A percentile compares a stretch with the other conserved stretches of the same genome.
These are phyloP conservation scores for Leccinum broughii DNA, from an alignment of 768 basidiomycete species.

Conservation along the genomic window DNA sequence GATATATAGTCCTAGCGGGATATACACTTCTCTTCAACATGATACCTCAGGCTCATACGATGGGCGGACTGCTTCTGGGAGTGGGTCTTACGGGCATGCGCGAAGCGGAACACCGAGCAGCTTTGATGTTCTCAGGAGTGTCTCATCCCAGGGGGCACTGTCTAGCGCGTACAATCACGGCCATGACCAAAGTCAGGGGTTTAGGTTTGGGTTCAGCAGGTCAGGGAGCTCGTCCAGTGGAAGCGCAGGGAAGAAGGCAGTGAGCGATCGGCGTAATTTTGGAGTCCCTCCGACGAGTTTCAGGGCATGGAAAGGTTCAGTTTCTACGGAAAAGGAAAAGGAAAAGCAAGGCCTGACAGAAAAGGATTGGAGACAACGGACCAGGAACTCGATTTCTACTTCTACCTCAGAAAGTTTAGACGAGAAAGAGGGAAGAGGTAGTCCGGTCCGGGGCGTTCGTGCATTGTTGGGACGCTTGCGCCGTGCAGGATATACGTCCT, in stretches of 20 bases:
- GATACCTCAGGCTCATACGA: slow-evolving; percentile 24
- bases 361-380: slow-evolving; percentile 14
- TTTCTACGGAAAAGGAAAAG: slow-evolving; percentile 17
- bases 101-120: slow-evolving; percentile 30
- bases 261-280: slow-evolving; percentile 12
- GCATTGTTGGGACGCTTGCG: slow-evolving; percentile 29
- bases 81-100: slow-evolving; percentile 25
- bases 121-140: slow-evolving; percentile 28
- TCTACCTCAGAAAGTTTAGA: slow-evolving; percentile 22
- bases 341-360: slow-evolving; percentile 15
- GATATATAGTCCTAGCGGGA: slow-evolving; percentile 18
- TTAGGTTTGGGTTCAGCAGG: slow-evolving; percentile 3
- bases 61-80: slow-evolving; percentile 21
- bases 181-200: slow-evolving; percentile 17
- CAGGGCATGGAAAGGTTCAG: slow-evolving; percentile 24
- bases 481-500: slow-evolving; percentile 27
- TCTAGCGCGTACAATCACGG: slow-evolving; percentile 23
- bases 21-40: slow-evolving; percentile 6
- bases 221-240: no score
- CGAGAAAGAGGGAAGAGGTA: slow-evolving; percentile 25
- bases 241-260: slow-evolving; percentile 9
- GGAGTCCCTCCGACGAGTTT: slow-evolving; percentile 32
- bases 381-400: slow-evolving; percentile 16
- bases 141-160: slow-evolving; percentile 34
- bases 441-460: slow-evolving; percentile 28